These are phyloP conservation scores for Hirschioporus abietinus DNA, from an alignment of 768 basidiomycete genomes.

Conservation along the genomic window DNA sequence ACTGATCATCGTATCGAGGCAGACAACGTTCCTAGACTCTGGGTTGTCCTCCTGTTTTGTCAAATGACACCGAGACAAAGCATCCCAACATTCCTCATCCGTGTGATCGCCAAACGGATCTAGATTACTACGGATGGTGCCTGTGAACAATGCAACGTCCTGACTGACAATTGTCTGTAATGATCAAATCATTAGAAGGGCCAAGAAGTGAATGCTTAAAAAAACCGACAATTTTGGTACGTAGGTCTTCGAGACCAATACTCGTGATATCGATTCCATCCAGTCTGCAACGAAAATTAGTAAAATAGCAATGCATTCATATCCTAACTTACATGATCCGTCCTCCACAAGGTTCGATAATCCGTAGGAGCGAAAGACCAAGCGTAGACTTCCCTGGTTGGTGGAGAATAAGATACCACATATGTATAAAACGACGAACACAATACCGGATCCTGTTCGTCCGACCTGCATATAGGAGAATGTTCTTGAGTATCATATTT, in stretches of 20 bases:
- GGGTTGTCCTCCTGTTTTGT: slow-evolving; percentile 13
- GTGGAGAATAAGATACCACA: neutral
- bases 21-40: slow-evolving; percentile 16
- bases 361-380: slow-evolving; percentile 53
- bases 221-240: slow-evolving; percentile 51
- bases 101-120: slow-evolving; percentile 61
- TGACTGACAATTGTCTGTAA: slow-evolving; percentile 68
- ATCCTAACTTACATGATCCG: slow-evolving; percentile 44
- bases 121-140: slow-evolving; percentile 66
- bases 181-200: slow-evolving; percentile 3
- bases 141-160: slow-evolving; percentile 70
- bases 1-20: slow-evolving; percentile 58
- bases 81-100: slow-evolving; percentile 57
- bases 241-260: slow-evolving; percentile 63
- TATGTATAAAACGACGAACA: neutral
- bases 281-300: slow-evolving; percentile 31
- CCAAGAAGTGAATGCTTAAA: neutral
- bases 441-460: slow-evolving; percentile 57
- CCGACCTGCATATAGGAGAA: slow-evolving; percentile 42
- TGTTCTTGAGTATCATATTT: slow-evolving; percentile 5
- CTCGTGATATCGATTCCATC: slow-evolving; percentile 66
- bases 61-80: slow-evolving; percentile 62
- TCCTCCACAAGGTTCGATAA: slow-evolving; percentile 55
- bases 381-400: slow-evolving; percentile 51
- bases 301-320: slow-evolving; percentile 2